A percentile compares a stretch with the other conserved stretches of the same genome.
Evolutionary conservation across 768 basidiomycete species (phyloP).

Genomic region (Phylloporus sp.): DNA sequence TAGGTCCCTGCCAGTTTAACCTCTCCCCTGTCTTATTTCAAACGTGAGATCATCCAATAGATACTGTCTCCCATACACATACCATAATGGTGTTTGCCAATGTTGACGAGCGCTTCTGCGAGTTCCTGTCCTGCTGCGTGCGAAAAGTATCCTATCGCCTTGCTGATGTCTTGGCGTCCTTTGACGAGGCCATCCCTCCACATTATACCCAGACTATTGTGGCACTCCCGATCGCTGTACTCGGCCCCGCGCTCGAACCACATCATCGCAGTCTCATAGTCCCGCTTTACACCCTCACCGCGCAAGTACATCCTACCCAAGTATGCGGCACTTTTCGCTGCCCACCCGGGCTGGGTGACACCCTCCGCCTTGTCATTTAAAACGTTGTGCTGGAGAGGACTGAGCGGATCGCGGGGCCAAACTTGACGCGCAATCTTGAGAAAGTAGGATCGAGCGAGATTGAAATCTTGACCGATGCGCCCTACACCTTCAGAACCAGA

Average conservation of each 20-base stretch:
- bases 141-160: constrained; percentile 64
- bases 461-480: constrained; percentile 76
- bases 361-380: constrained; percentile 47
- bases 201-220: constrained; percentile 89
- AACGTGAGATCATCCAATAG: constrained; percentile 3
- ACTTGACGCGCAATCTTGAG: constrained; percentile 73
- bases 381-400: constrained; percentile 45
- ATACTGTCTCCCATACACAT: constrained; percentile 12
- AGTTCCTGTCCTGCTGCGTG: constrained; percentile 84
- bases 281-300: constrained; percentile 84
- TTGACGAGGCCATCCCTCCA: constrained; percentile 83
- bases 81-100: constrained; percentile 80
- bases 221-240: constrained; percentile 81
- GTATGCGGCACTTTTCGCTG: constrained; percentile 80
- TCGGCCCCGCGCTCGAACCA: constrained; percentile 91
- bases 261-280: constrained; percentile 73
- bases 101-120: constrained; percentile 87
- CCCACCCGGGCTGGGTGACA: constrained; percentile 51
- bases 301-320: constrained; percentile 91
- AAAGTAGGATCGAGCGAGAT: constrained; percentile 80
- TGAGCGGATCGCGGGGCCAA: constrained; percentile 80
- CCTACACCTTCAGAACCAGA: constrained; percentile 94
- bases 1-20: constrained; percentile 59
- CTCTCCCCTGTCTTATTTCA: constrained; percentile 61
- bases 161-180: constrained; percentile 61